Conservation (phyloP, 2,329 filamentous ascomycete genomes). For the Pseudofabraea citricarpa region DNA sequence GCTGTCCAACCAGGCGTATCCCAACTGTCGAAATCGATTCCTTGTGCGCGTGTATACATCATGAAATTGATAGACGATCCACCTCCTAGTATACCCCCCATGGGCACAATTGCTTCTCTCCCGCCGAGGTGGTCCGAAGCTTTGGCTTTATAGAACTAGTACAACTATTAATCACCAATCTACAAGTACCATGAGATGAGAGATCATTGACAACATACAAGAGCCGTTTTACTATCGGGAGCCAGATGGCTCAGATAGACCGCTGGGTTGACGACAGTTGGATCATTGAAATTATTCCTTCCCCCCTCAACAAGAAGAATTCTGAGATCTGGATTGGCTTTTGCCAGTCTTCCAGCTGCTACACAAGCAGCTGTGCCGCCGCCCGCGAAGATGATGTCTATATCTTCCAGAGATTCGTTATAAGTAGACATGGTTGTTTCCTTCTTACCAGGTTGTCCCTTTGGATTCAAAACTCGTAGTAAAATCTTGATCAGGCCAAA, state of each 20-base stretch:
- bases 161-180: conserved; percentile 1
- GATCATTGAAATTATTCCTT: conserved; percentile 45
- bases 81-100: conserved; percentile 53
- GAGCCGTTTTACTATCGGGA: conserved; percentile 42
- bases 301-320: conserved; percentile 51
- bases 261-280: conserved; percentile 45
- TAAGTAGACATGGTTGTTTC: conserved; percentile 19
- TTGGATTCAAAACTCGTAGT: too few relatives aligned
- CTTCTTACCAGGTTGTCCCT: too few relatives aligned
- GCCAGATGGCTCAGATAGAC: conserved; percentile 43
- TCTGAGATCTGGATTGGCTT: conserved; percentile 42
- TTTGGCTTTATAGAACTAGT: conserved; percentile 46
- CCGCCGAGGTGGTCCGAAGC: conserved; percentile 39
- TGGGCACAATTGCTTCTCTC: conserved; percentile 35
- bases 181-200: conserved; percentile 17
- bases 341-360: conserved; percentile 44
- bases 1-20: conserved; percentile 45
- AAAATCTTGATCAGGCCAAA: too few relatives aligned
- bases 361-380: conserved; percentile 45
- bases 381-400: conserved; percentile 48
- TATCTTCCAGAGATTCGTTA: conserved; percentile 28
- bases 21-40: conserved; percentile 47
- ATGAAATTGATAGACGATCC: conserved; percentile 57
- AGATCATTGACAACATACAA: conserved; percentile 17
- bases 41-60: conserved; percentile 43